A percentile compares a stretch with the other conserved stretches of the same genome.
Evolutionary conservation across 805 yeast genomes (phyloP).

Genomic region (Clavispora vitiphila): DNA sequence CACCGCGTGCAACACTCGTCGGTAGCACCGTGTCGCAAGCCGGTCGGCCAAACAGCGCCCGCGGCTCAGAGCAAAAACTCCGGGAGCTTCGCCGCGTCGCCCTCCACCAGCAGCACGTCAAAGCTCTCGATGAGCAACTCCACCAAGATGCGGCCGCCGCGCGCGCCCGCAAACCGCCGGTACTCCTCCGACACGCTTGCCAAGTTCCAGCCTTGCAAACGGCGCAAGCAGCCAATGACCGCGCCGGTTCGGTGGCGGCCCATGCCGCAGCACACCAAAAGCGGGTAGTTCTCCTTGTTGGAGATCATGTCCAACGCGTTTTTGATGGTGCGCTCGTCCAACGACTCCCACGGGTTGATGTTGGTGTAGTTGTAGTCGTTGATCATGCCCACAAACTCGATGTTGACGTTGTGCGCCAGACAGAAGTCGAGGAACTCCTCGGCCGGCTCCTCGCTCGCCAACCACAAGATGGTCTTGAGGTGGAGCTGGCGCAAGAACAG

Average conservation of each 20-base stretch:
- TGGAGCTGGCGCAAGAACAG: slow-evolving; percentile 73
- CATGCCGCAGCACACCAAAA: slow-evolving; percentile 95
- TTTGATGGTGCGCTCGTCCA: slow-evolving; percentile 75
- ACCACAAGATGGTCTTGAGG: slow-evolving; percentile 82
- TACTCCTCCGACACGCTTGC: slow-evolving; percentile 91
- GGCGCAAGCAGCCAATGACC: slow-evolving; percentile 86
- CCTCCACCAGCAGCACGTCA: slow-evolving; percentile 32
- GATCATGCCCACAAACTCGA: slow-evolving; percentile 79
- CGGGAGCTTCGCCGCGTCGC: slow-evolving; percentile 28
- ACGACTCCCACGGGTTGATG: slow-evolving; percentile 91
- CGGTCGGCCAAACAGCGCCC: too few species aligned
- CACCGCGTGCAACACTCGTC: too few species aligned
- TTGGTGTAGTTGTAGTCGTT: slow-evolving; percentile 56
- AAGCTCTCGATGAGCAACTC: slow-evolving; percentile 77
- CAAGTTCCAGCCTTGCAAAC: slow-evolving; percentile 96
- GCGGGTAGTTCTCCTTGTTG: slow-evolving; percentile 70
- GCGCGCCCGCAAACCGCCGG: slow-evolving; percentile 85
- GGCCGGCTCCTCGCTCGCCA: slow-evolving; percentile 92
- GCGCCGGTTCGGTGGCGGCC: slow-evolving; percentile 98
- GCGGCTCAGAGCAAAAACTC: slow-evolving; percentile 22
- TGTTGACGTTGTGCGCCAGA: slow-evolving; percentile 60
- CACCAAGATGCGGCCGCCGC: slow-evolving; percentile 89
- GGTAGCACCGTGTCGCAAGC: too few species aligned
- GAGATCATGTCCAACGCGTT: slow-evolving; percentile 75
- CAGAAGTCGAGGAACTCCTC: slow-evolving; percentile 83